Base-by-base conservation (phyloP, 2,329 filamentous ascomycete genomes). In the Botrytis aclada region DNA sequence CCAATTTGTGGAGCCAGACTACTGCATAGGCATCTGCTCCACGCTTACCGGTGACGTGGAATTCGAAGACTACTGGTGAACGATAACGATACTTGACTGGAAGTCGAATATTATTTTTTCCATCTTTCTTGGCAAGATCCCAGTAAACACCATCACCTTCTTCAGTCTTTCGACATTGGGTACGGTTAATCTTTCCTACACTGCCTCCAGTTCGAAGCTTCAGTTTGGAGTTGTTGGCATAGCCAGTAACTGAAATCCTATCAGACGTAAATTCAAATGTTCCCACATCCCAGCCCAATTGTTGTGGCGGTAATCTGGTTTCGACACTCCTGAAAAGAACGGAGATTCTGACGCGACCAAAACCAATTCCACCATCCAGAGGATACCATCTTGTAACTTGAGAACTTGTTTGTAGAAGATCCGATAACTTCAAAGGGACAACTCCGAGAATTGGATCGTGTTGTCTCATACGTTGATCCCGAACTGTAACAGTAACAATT, bases 381-480 rank as follows among this genome's bases (percentile, higher is more conserved):
- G 96, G 95, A 81, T 98, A 98, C 94, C 95, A 98, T 74, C 94
- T 97, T 71, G 91, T 88, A 22, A 77, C 76, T 81, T 98, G 94
- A 62, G 94, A 97, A 76, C 90, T 92, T 0, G 92, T 97, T 78
- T 95, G 90, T 34, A 99, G 85, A n/a, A 98, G 87, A 67, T 98
- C 94, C 0, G 93, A 93, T 0, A 98, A 82, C 81, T 94, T 96
- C 74, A 99, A 84, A 1, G 95, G 94, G 2, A 98, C 92, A 7
- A 98, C 92, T 58, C 96, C 96, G 45, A 98, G 89, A 74, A 99
- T 94, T 0, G 96, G 95, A 77, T 98, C 96, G 78, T 98, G 95
- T 82, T 99, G 91, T 71, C 95, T 88, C 82, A 98, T 93, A 47
- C 95, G 90, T 18, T 92, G 90, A 80, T 98, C 95, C 39, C 96